Base-by-base conservation (phyloP, 345 rosid species). In the Rhizophora apiculata region DNA sequence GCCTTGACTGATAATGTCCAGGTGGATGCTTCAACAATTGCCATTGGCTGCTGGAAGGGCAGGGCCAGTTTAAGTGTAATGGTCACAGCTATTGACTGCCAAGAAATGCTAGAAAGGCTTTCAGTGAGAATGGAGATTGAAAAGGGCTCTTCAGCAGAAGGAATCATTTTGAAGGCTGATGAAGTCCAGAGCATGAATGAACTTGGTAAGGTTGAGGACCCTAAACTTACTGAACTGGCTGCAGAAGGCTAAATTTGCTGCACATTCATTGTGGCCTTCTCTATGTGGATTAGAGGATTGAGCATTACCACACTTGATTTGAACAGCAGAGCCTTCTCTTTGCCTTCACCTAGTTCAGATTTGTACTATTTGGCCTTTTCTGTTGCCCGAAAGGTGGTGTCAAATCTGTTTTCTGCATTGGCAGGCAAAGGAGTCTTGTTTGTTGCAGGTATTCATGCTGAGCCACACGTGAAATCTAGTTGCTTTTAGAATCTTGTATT, bases 11-110 rank as follows among this genome's bases (percentile, higher is more conserved):
- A 76, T 70, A 68, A 69, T 52, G 62, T 79, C 46, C 70, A 79
- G 74, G 81, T 80, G 66, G 86, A 79, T 65, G 68, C 76, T 43
- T 80, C 89, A 22, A 79, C 89, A 6, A 81, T 89, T 68, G 97
- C 97, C 77, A 92, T 96, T 20, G 96, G 96, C 52, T 92, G 99
- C 83, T 90, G 98, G 99, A 92, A 79, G 80, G 98, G 99, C 8
- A 82, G 82, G 79, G 82, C 84, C 22, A 86, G 87, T 74, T 78
- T 90, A 79, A 89, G 82, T 60, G 91, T 90, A 69, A 87, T 96
- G 99, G 99, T 89, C 49, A 84, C 96, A 0, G 87, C 92, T 30
- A 73, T 86, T 4, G 98, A 90, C 76, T 87, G 96, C 83, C 83
- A 89, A 73, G 91, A 95, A 80, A 80, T 92, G 80, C 77, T 81